Conservation (phyloP, 345 rosid genomes). For the Linum trigynum region DNA sequence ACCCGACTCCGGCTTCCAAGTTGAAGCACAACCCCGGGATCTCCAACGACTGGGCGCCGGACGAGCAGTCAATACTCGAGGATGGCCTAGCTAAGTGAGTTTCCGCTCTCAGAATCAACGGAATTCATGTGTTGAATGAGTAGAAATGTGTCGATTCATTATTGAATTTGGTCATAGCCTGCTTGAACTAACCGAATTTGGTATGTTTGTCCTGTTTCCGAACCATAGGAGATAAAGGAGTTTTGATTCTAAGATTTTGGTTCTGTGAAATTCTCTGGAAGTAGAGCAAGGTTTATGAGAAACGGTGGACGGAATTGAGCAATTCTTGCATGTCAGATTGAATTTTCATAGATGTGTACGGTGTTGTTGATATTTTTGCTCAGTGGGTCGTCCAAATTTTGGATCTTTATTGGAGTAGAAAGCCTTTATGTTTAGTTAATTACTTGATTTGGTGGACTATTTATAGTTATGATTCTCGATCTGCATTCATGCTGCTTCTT, state of each 20-base stretch:
- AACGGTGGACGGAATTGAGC: too few species aligned
- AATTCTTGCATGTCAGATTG: too few species aligned
- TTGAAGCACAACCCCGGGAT: constrained; percentile 59
- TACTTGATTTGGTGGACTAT: not conserved
- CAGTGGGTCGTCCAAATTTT: not conserved
- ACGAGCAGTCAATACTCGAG: constrained; percentile 50
- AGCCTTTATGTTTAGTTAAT: not conserved
- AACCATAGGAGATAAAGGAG: not conserved
- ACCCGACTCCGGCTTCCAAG: constrained; percentile 19
- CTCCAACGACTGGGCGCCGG: constrained; percentile 43
- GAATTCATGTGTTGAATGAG: too few species aligned
- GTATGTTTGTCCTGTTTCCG: not conserved
- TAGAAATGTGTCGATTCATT: not conserved
- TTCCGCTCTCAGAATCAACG: not conserved
- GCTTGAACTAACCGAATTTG: not conserved
- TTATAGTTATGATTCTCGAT: not conserved
- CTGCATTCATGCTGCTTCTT: not conserved
- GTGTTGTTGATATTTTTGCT: not conserved
- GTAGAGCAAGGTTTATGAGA: too few species aligned
- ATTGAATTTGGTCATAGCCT: not conserved
- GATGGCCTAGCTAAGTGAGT: constrained; percentile 40
- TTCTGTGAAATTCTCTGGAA: too few species aligned
- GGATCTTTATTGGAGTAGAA: not conserved
- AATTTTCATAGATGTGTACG: not conserved
- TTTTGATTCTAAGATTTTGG: not conserved